Conservation (phyloP, 352 stramenopile species). For the Nothophytophthora sp. region DNA sequence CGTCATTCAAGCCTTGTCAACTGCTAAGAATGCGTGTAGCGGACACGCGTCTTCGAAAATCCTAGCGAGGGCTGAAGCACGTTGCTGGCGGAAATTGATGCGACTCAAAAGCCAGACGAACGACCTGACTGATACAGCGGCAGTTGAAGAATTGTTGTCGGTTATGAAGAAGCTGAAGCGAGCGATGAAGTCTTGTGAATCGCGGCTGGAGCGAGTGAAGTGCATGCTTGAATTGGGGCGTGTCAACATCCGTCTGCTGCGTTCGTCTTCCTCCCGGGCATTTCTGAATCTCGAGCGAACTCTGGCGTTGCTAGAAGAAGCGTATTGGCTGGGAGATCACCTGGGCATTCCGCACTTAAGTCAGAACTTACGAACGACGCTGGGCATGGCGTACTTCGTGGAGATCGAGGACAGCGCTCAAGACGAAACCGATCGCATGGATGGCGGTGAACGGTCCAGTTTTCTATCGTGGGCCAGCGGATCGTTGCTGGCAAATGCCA, state of each 20-base stretch:
- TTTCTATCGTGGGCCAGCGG: conserved; percentile 45
- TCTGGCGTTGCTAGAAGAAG: conserved; percentile 40
- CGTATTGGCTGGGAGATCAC: conserved; percentile 36
- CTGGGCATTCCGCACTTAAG: conserved; percentile 49
- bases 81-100: conserved; percentile 57
- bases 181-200: conserved; percentile 33
- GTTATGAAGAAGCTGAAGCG: conserved; percentile 51
- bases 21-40: not conserved
- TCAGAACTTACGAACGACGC: conserved; percentile 39
- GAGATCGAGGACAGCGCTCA: conserved; percentile 20
- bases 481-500: conserved; percentile 38
- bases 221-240: conserved; percentile 46
- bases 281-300: conserved; percentile 40
- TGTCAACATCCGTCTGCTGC: conserved; percentile 41
- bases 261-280: conserved; percentile 29
- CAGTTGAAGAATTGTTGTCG: conserved; percentile 35
- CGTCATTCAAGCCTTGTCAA: conserved; percentile 19
- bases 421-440: conserved; percentile 2
- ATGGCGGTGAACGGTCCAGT: not conserved
- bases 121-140: conserved; percentile 19
- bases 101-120: conserved; percentile 27
- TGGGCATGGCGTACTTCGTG: conserved; percentile 54
- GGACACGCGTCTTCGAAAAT: conserved; percentile 5
- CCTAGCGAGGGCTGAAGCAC: conserved; percentile 18
- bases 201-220: conserved; percentile 51